These are phyloP conservation scores for Otatea glauca DNA, from an alignment of 176 grass and related monocot species.

Conservation along the genomic window DNA sequence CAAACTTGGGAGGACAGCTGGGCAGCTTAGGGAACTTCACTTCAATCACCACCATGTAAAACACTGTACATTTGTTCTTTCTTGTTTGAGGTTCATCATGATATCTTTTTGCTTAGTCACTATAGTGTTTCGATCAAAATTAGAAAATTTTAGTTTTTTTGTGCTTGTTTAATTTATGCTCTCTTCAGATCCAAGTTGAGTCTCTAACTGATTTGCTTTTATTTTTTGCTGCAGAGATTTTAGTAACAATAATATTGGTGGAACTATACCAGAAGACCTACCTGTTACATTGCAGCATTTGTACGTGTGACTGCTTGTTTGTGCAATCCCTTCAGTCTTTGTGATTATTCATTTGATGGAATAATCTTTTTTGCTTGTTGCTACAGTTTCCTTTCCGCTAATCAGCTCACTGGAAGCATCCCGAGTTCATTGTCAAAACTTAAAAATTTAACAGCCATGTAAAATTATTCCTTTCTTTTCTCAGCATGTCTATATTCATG, in stretches of 20 bases:
- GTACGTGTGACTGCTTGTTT: conserved; percentile 50
- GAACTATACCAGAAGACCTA: conserved; percentile 87
- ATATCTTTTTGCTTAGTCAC: conserved; percentile 18
- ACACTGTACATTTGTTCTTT: background rate
- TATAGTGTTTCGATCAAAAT: background rate
- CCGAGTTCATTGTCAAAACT: conserved; percentile 88
- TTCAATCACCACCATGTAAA: conserved; percentile 82
- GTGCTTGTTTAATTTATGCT: background rate
- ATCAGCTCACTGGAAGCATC: conserved; percentile 96
- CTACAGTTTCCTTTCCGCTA: conserved; percentile 91
- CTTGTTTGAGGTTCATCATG: background rate
- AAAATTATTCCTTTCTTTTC: conserved; percentile 30
- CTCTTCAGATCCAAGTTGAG: background rate
- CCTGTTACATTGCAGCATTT: conserved; percentile 77
- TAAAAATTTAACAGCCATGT: conserved; percentile 74
- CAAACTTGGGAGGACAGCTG: conserved; percentile 91
- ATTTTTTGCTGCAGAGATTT: conserved; percentile 63
- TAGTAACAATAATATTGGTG: conserved; percentile 99
- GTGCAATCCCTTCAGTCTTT: background rate
- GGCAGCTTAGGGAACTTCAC: conserved; percentile 80
- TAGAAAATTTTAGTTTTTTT: conserved; percentile 3
- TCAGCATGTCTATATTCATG: conserved; percentile 2
- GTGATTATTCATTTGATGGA: background rate
- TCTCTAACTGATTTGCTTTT: conserved; percentile 9
- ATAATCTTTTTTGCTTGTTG: conserved; percentile 20